Conservation (phyloP, 768 basidiomycete genomes). For the Kwoniella europaea region DNA sequence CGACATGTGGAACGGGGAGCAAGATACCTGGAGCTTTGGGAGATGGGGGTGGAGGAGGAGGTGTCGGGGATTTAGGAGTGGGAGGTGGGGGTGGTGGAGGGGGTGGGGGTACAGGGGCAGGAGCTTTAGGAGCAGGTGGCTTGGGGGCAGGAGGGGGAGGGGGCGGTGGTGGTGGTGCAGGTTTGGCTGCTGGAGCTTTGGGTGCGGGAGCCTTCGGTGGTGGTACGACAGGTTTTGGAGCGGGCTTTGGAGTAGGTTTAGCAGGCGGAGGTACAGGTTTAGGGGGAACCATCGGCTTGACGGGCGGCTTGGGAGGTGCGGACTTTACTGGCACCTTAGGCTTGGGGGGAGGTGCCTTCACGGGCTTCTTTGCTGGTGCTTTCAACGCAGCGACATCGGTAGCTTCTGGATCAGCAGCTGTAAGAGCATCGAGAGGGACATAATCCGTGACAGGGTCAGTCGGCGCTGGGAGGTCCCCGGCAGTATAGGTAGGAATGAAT, state of each 20-base stretch:
- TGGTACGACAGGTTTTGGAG: slow-evolving; percentile 3
- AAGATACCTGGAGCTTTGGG: slow-evolving; percentile 5
- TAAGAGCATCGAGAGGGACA: neutral
- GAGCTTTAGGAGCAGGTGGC: neutral
- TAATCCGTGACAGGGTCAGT: neutral
- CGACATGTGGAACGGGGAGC: slow-evolving; percentile 1
- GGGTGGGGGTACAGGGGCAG: slow-evolving; percentile 2
- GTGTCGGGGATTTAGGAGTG: slow-evolving; percentile 1
- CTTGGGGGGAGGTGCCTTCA: slow-evolving; percentile 9
- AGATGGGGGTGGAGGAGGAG: slow-evolving; percentile 3
- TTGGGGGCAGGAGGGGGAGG: neutral
- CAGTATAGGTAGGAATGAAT: neutral
- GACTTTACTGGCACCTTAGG: slow-evolving; percentile 1
- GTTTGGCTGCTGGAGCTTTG: neutral
- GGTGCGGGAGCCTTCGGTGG: slow-evolving; percentile 9
- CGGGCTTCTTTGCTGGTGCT: slow-evolving; percentile 4
- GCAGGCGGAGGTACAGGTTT: slow-evolving; percentile 6
- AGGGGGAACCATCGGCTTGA: neutral
- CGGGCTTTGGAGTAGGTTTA: slow-evolving; percentile 10
- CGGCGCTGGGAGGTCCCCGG: neutral
- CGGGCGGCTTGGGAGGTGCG: neutral
- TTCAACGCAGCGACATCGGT: slow-evolving; percentile 11
- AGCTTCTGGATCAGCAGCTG: slow-evolving; percentile 1
- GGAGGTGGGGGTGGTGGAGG: slow-evolving; percentile 5
- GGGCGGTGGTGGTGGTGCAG: slow-evolving; percentile 5